Base-by-base conservation (phyloP, 306 rosid genomes). In the Fagus sylvatica region DNA sequence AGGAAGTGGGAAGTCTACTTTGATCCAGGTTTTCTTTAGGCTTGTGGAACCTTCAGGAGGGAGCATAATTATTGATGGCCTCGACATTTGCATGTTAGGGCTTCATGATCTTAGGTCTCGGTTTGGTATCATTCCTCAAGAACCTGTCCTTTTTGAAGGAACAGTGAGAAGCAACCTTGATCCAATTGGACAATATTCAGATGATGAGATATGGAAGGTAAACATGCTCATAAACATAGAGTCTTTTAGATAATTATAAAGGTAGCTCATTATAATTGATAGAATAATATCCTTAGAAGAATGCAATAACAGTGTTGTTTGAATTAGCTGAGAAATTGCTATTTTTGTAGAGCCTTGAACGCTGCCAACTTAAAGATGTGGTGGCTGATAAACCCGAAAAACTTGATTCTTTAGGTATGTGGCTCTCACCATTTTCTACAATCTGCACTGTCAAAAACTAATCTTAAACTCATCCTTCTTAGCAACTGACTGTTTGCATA, bases 191-290 rank as follows among this genome's bases (percentile, higher is more conserved):
- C 85, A 56, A 37, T 82, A 95, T 48, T 78, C 98, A 3, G 99
- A 95, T 75, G 99, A 95, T 49, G 94, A 93, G 39, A 93, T 95
- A 74, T 95, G 99, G 99, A 87, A 89, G 99, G 99, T 95, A 68
- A 76, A 41, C 19, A 32, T 66, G 55, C 51, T 48, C 28, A 36
- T 39, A 65, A 61, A 65, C 48, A 65, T 65, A 0, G 30, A 28
- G 11, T 64, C 51, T 8, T 46, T 46, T 46, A 46, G 15, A 46
- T 46, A 46, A 8, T n/a, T n/a, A n/a, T 46, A 46, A 46, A 10
- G 51, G 51, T 9, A 46, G 3, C 51, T 46, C 51, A 2, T 46
- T 46, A 46, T 46, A 46, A 46, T 46, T 46, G 51, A 46, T 46
- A 46, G 13, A 46, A 46, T 46, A 10, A 13, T 10, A 46, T 46